Percentiles rank a stretch among this genome's conserved stretches.
Conservation (phyloP, 768 basidiomycete genomes). For the Russula foetens region DNA sequence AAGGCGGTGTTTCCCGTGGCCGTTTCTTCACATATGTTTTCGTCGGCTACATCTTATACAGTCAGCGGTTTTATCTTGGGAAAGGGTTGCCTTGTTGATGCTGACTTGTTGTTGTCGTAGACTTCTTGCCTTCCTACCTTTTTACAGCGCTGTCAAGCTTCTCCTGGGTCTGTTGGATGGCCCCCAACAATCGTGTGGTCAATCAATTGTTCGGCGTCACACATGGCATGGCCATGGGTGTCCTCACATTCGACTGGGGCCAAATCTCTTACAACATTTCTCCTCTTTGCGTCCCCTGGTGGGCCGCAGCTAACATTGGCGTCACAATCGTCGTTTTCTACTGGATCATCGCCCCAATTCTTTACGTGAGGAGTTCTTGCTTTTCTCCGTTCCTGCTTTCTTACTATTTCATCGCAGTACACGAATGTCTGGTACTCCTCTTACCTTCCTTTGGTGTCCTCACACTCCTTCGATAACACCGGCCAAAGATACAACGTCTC, state of each 20-base stretch:
- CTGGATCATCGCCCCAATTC: constrained; percentile 54
- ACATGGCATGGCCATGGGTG: constrained; percentile 44
- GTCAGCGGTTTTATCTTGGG: constrained; percentile 66
- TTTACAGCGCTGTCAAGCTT: constrained; percentile 27
- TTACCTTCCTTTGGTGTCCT: constrained; percentile 46
- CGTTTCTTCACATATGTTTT: constrained; percentile 44
- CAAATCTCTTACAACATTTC: constrained; percentile 63
- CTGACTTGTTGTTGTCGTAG: not conserved
- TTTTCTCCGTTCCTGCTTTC: not conserved
- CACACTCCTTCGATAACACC: constrained; percentile 57
- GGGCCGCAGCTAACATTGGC: constrained; percentile 67
- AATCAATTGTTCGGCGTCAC: constrained; percentile 69
- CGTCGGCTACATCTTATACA: constrained; percentile 28
- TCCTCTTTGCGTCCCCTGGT: constrained; percentile 76
- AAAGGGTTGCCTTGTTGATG: constrained; percentile 29
- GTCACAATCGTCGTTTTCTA: constrained; percentile 60
- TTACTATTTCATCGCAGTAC: constrained; percentile 25
- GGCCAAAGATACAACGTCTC: constrained; percentile 50
- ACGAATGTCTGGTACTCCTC: constrained; percentile 10
- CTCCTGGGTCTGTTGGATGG: constrained; percentile 58
- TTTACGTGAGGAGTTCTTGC: constrained; percentile 34
- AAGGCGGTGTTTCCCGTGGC: constrained; percentile 43
- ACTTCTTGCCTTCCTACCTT: constrained; percentile 9
- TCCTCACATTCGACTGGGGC: constrained; percentile 78
- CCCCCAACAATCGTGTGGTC: constrained; percentile 55